phyloP scores from a whole-genome alignment of 2,329 filamentous ascomycete genomes.

The Byssochlamys sp. region DNA sequence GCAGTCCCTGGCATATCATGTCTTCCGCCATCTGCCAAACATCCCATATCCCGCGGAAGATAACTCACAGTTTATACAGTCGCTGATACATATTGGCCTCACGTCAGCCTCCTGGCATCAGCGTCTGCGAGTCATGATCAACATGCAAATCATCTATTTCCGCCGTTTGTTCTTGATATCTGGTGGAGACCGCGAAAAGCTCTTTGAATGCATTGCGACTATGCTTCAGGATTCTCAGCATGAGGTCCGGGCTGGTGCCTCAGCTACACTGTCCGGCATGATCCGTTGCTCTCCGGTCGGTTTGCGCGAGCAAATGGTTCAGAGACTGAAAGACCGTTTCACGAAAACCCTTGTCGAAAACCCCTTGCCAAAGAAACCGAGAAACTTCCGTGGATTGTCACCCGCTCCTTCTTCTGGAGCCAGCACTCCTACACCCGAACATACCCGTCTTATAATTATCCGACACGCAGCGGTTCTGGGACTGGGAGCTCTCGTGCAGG shows the following conservation, averaged over 20 bases:
- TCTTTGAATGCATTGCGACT: slow-evolving; percentile 86
- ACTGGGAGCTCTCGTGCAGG: slow-evolving; percentile 80
- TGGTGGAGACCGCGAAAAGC: slow-evolving; percentile 60
- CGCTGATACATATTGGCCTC: slow-evolving; percentile 78
- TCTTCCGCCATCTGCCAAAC: slow-evolving; percentile 92
- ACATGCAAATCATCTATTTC: slow-evolving; percentile 98
- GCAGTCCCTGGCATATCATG: slow-evolving; percentile 87
- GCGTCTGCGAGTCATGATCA: slow-evolving; percentile 83
- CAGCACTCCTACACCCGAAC: slow-evolving; percentile 42
- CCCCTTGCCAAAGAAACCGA: slow-evolving; percentile 66
- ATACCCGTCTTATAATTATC: slow-evolving; percentile 66
- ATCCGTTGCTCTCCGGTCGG: slow-evolving; percentile 81
- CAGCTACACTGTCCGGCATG: slow-evolving; percentile 89
- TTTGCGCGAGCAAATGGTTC: slow-evolving; percentile 69
- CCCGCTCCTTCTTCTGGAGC: slow-evolving; percentile 36
- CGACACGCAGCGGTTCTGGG: slow-evolving; percentile 87
- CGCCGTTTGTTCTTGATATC: slow-evolving; percentile 82
- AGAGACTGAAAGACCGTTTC: slow-evolving; percentile 67
- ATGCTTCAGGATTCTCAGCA: slow-evolving; percentile 90
- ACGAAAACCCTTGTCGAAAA: slow-evolving; percentile 68
- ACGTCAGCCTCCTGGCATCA: slow-evolving; percentile 87
- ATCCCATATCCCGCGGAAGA: slow-evolving; percentile 83
- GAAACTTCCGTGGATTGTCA: slow-evolving; percentile 25
- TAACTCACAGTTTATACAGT: slow-evolving; percentile 71
- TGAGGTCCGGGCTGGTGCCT: slow-evolving; percentile 87